Base-by-base conservation (phyloP, 306 rosid species). In the Ziziphus jujuba region DNA sequence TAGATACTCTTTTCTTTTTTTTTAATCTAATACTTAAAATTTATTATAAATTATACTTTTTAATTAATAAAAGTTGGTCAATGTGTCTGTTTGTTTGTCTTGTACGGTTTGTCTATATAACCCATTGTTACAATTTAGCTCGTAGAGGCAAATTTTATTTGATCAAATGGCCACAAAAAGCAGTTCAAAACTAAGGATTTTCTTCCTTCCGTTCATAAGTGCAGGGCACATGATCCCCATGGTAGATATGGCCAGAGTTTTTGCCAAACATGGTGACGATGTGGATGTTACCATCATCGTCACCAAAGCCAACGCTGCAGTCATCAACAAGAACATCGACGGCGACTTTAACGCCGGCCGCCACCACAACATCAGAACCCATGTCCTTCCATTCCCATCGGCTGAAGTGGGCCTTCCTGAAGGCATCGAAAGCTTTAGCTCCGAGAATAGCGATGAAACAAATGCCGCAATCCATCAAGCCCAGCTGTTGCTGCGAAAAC, bases 191-290 rank as follows among this genome's bases (percentile, higher is more conserved):
- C n/a, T n/a, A n/a, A 28, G 33, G 4, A 28, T 47, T 10, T 47
- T 47, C 14, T 47, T 47, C 51, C 2, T 78, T 5, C 78, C 82
- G 0, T 10, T 61, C 1, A 11, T 67, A 74, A n/a, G 59, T 16
- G 57, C 62, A 24, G 75, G 82, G 62, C 82, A 78, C 71, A 43
- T 67, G 35, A 56, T 72, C n/a, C 78, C 82, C n/a, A 67, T 66
- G 75, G 54, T 59, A 40, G 63, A 73, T 58, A 67, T 67, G 15
- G 82, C 79, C 38, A 78, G 34, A 45, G 50, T 55, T 24, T 17
- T 78, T 1, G 72, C 82, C 24, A 54, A 55, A 20, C 63, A n/a
- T 0, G 75, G 67, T n/a, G n/a, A n/a, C n/a, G n/a, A n/a, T 1
- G 63, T 62, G 43, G 38, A 4, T 7, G 71, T 68, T 38, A 72